These are phyloP conservation scores for Eimeria sp. DNA, from an alignment of 169 alveolate genomes.

Conservation along the genomic window DNA sequence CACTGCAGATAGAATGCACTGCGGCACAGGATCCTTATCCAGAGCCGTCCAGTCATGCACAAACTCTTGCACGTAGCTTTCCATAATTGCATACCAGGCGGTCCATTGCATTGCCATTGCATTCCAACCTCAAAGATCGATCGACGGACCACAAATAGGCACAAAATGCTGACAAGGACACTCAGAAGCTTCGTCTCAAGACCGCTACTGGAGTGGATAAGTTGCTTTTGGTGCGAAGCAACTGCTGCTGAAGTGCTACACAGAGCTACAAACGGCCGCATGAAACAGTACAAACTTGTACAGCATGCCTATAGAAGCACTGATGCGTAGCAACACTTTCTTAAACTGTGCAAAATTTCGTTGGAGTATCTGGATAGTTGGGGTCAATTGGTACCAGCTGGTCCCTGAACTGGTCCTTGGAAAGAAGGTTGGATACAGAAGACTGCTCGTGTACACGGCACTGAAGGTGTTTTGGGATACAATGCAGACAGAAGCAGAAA, in stretches of 20 bases:
- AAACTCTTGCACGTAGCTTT: background rate
- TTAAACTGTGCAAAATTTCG: background rate
- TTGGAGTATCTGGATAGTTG: background rate
- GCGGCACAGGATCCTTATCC: background rate
- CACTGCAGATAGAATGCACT: background rate
- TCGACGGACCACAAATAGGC: background rate
- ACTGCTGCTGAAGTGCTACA: background rate
- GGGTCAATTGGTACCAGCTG: background rate
- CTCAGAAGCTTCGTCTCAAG: background rate
- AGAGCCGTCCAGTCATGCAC: background rate
- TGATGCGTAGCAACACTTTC: background rate
- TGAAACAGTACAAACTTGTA: background rate
- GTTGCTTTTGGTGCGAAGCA: background rate
- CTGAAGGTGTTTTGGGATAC: background rate
- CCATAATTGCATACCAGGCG: background rate
- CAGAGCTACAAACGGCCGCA: background rate
- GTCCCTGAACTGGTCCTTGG: background rate
- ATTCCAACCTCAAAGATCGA: background rate
- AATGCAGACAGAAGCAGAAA: background rate
- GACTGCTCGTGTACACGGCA: background rate
- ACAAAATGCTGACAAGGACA: background rate
- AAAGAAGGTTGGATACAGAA: background rate
- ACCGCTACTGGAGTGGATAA: background rate
- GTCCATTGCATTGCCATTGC: background rate
- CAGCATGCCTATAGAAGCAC: background rate